Evolutionary conservation across 179 eudicot species (phyloP).

Genomic region (Heliamphora pulchella): DNA sequence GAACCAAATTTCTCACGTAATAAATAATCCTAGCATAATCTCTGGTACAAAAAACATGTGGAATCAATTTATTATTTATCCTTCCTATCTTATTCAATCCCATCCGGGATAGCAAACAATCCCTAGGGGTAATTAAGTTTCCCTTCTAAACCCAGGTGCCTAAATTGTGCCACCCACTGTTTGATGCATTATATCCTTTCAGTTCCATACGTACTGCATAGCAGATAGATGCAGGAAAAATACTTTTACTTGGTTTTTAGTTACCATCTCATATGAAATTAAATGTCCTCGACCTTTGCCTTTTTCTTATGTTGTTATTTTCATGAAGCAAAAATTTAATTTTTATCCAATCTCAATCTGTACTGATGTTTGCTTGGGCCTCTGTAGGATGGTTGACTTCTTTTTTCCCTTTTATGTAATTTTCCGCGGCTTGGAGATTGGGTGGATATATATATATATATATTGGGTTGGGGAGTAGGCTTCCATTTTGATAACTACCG

Average conservation of each 20-base stretch:
- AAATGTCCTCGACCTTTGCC: constrained; percentile 6
- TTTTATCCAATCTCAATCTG: neutral
- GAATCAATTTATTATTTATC: no score
- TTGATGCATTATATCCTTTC: neutral
- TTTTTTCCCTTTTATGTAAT: neutral
- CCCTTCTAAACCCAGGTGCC: neutral
- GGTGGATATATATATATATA: neutral
- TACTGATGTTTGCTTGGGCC: neutral
- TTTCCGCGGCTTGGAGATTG: neutral
- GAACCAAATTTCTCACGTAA: no score
- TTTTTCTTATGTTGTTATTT: neutral
- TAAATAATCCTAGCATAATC: neutral
- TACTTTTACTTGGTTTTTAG: neutral
- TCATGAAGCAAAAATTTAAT: neutral
- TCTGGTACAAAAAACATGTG: no score
- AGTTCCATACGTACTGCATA: neutral
- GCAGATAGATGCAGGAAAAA: no score
- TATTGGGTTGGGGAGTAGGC: no score
- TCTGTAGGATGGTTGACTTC: neutral
- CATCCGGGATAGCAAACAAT: no score
- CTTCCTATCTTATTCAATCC: no score
- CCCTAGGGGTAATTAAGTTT: neutral
- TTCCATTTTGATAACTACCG: no score
- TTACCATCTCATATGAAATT: neutral
- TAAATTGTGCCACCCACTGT: neutral